These are phyloP conservation scores for Salix dunnii DNA, from an alignment of 345 rosid species.

Conservation along the genomic window DNA sequence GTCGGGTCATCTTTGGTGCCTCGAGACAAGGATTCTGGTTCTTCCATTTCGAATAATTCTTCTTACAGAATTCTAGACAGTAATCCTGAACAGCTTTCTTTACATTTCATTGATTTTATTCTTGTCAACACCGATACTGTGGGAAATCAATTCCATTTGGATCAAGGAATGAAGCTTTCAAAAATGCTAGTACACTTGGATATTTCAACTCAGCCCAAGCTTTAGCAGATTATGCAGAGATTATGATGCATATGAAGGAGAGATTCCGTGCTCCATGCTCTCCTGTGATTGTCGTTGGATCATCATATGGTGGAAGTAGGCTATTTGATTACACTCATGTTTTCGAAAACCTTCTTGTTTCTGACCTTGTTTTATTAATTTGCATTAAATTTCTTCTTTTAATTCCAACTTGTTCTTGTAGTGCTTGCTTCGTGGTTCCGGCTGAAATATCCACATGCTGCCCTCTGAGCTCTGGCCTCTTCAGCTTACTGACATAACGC, in stretches of 20 bases:
- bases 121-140: constrained; percentile 3
- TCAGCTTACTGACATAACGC: constrained; percentile 30
- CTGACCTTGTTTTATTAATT: neutral
- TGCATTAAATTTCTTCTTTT: neutral
- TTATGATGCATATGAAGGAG: neutral
- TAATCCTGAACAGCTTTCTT: neutral
- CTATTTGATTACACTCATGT: too few relatives aligned
- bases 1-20: too few relatives aligned
- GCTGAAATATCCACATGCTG: constrained; percentile 36
- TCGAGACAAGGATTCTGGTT: neutral
- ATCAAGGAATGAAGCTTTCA: neutral
- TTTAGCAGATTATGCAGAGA: constrained; percentile 6
- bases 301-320: constrained; percentile 9
- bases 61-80: neutral
- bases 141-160: constrained; percentile 12
- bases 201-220: constrained; percentile 13
- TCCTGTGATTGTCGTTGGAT: constrained; percentile 12
- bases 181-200: neutral
- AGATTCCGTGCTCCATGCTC: neutral
- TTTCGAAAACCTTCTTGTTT: neutral
- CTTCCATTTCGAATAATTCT: neutral
- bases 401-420: neutral
- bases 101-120: neutral
- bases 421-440: constrained; percentile 7
- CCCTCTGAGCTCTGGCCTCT: constrained; percentile 36